A percentile compares a stretch with the other conserved stretches of the same genome.
These are phyloP conservation scores for Coprinellus micaceus DNA, from an alignment of 768 basidiomycete genomes.

Conservation along the genomic window DNA sequence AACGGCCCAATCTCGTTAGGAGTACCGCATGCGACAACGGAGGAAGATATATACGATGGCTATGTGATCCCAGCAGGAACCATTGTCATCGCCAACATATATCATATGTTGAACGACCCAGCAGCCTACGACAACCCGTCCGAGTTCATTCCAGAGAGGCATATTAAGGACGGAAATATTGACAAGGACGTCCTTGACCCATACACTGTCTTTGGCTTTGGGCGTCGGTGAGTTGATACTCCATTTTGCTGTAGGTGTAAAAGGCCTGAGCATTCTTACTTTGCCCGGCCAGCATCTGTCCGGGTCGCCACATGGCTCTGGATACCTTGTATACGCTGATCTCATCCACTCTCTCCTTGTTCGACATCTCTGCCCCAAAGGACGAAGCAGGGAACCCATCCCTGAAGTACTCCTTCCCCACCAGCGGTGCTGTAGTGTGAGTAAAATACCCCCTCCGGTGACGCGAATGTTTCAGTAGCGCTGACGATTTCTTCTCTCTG, in stretches of 20 bases:
- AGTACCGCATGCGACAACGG: conserved; percentile 26
- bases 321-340: conserved; percentile 42
- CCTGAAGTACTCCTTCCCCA: background rate
- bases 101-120: conserved; percentile 48
- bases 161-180: conserved; percentile 21
- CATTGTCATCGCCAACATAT: conserved; percentile 34
- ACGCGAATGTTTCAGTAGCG: conserved; percentile 12
- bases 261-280: background rate
- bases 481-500: too few species aligned
- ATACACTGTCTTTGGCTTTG: conserved; percentile 21
- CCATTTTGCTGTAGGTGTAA: background rate
- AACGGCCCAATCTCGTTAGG: conserved; percentile 12
- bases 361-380: conserved; percentile 32
- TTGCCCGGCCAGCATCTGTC: conserved; percentile 26
- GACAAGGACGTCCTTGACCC: conserved; percentile 11
- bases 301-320: conserved; percentile 49
- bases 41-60: conserved; percentile 39
- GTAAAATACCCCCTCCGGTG: background rate
- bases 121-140: conserved; percentile 45
- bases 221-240: conserved; percentile 16
- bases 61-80: conserved; percentile 40
- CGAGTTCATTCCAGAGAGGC: conserved; percentile 39
- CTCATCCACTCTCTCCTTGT: conserved; percentile 42
- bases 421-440: background rate
- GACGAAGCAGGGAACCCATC: background rate